Evolutionary conservation across 2,329 filamentous ascomycete species (phyloP).

Genomic region (Botryosphaeria agaves): DNA sequence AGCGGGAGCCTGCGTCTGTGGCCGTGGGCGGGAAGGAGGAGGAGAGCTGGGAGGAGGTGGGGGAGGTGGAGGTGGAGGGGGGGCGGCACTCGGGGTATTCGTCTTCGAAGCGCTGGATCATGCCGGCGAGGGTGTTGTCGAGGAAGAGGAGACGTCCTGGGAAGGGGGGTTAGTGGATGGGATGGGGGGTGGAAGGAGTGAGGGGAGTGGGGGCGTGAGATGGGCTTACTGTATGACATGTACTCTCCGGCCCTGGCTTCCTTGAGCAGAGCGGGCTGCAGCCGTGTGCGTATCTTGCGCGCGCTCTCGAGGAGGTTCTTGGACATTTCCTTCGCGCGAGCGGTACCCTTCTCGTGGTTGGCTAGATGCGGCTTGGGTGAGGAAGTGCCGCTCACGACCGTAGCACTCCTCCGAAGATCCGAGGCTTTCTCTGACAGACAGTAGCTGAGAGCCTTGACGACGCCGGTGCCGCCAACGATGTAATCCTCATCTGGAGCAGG

Average conservation of each 20-base stretch:
- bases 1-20: slow-evolving; percentile 1
- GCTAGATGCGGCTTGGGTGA: slow-evolving; percentile 32
- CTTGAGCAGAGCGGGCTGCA: slow-evolving; percentile 69
- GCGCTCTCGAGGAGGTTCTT: slow-evolving; percentile 78
- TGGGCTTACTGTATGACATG: slow-evolving; percentile 57
- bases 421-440: slow-evolving; percentile 68
- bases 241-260: slow-evolving; percentile 56
- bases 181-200: background rate
- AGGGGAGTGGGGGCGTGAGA: slow-evolving; percentile 1
- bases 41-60: slow-evolving; percentile 7
- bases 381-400: slow-evolving; percentile 31
- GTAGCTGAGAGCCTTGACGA: slow-evolving; percentile 84
- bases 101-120: slow-evolving; percentile 90
- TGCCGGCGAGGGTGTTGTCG: slow-evolving; percentile 71
- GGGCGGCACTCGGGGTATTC: slow-evolving; percentile 82
- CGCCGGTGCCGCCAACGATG: slow-evolving; percentile 85
- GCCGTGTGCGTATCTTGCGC: slow-evolving; percentile 66
- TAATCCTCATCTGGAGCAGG: slow-evolving; percentile 80
- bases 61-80: slow-evolving; percentile 4
- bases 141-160: slow-evolving; percentile 66
- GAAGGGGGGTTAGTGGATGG: slow-evolving; percentile 2
- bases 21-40: slow-evolving; percentile 3
- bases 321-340: slow-evolving; percentile 79
- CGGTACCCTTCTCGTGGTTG: slow-evolving; percentile 15
- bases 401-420: slow-evolving; percentile 22